phyloP scores from a whole-genome alignment of 257 asterid species.

The Lavandula angustifolia region DNA sequence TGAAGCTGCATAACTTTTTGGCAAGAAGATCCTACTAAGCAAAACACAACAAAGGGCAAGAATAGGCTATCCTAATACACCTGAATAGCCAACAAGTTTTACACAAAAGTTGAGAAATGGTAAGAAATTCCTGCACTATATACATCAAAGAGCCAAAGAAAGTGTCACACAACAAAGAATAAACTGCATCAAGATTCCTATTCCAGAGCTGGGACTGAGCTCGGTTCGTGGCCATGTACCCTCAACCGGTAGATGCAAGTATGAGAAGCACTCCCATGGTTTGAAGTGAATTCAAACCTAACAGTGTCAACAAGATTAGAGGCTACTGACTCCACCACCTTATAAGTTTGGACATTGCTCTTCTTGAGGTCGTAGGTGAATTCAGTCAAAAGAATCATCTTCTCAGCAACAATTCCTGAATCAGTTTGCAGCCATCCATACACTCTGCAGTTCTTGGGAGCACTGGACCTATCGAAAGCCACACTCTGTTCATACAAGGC shows the following conservation, averaged over 20 bases:
- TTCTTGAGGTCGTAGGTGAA: constrained; percentile 75
- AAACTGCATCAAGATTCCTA: constrained; percentile 42
- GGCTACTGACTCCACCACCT: constrained; percentile 47
- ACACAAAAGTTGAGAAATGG: not conserved
- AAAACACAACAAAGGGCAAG: not conserved
- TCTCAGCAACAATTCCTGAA: constrained; percentile 26
- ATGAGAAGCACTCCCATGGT: no score
- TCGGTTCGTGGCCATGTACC: constrained; percentile 75
- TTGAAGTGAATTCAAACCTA: no score
- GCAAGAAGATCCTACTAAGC: constrained; percentile 1
- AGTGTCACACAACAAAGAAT: not conserved
- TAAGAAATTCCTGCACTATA: constrained; percentile 17
- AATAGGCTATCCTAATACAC: not conserved
- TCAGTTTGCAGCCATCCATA: constrained; percentile 72
- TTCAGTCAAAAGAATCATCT: constrained; percentile 60
- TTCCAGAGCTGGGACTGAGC: constrained; percentile 41
- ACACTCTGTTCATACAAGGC: constrained; percentile 62
- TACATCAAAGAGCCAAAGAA: no score
- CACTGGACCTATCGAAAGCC: constrained; percentile 91
- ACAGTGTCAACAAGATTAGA: constrained; percentile 54
- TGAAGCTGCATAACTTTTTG: not conserved
- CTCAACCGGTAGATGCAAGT: no score
- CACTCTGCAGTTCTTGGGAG: constrained; percentile 85
- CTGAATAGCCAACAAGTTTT: not conserved
- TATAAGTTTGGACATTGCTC: constrained; percentile 75